Conservation (phyloP, 805 yeast genomes). For the Monosporozyma siamensis region DNA sequence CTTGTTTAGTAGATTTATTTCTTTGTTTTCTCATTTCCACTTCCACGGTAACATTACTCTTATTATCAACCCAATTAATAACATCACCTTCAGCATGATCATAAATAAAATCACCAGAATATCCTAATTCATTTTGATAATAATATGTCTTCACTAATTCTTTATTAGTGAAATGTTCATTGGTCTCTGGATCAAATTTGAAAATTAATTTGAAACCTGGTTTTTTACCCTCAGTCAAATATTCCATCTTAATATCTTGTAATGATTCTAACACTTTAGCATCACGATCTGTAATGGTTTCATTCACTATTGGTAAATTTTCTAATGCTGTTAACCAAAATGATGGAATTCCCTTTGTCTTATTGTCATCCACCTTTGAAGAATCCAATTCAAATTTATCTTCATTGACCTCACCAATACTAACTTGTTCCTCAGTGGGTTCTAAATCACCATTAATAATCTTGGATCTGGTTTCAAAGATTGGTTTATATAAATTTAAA, state of each 20-base stretch:
- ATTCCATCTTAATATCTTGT: slow-evolving; percentile 65
- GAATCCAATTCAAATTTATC: slow-evolving; percentile 35
- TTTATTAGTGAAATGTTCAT: slow-evolving; percentile 68
- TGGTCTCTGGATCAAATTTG: slow-evolving; percentile 52
- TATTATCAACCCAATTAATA: slow-evolving; percentile 76
- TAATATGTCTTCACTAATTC: slow-evolving; percentile 76
- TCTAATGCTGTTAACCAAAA: slow-evolving; percentile 96
- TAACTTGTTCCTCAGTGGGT: slow-evolving; percentile 72
- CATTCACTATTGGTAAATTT: slow-evolving; percentile 71
- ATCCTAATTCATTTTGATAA: slow-evolving; percentile 89
- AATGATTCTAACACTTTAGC: slow-evolving; percentile 67
- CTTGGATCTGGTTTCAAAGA: slow-evolving; percentile 62
- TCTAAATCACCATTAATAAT: slow-evolving; percentile 64
- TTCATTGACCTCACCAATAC: slow-evolving; percentile 61
- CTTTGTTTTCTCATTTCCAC: slow-evolving; percentile 96
- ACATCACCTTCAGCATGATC: slow-evolving; percentile 88
- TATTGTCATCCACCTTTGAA: slow-evolving; percentile 36
- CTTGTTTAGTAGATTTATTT: slow-evolving; percentile 91
- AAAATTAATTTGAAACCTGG: slow-evolving; percentile 89
- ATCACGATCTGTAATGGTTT: slow-evolving; percentile 83
- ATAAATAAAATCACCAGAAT: slow-evolving; percentile 91
- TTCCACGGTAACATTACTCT: slow-evolving; percentile 70
- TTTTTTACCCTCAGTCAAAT: slow-evolving; percentile 41
- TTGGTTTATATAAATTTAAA: slow-evolving; percentile 61
- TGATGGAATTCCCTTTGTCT: slow-evolving; percentile 70